Conservation (phyloP, 768 basidiomycete genomes). For the Holtermanniella nyarrowii region DNA sequence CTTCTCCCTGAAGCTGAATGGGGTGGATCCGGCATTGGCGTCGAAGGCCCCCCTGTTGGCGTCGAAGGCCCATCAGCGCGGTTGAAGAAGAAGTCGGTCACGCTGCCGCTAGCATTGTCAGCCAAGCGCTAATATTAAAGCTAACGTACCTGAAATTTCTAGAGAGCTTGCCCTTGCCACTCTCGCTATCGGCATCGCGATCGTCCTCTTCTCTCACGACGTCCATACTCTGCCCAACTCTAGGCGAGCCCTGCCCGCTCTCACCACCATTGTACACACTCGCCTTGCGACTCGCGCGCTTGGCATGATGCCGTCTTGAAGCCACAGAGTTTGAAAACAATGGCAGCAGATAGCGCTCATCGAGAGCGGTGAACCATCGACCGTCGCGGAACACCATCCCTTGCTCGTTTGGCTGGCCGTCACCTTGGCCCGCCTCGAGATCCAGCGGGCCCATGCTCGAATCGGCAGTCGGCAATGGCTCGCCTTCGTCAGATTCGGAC, state of each 20-base stretch:
- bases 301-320: constrained; percentile 30
- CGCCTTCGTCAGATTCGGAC: constrained; percentile 30
- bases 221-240: constrained; percentile 21
- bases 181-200: constrained; percentile 34
- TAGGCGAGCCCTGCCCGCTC: constrained; percentile 21
- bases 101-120: constrained; percentile 27
- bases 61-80: constrained; percentile 17
- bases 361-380: constrained; percentile 91
- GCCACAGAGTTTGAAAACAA: constrained; percentile 50
- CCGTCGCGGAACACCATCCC: constrained; percentile 52
- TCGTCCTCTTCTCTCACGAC: constrained; percentile 18
- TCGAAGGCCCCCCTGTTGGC: background rate
- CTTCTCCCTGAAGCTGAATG: background rate
- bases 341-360: constrained; percentile 87
- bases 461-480: constrained; percentile 29
- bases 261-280: constrained; percentile 23
- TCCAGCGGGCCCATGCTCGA: constrained; percentile 7
- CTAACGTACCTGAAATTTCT: constrained; percentile 35
- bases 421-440: constrained; percentile 8
- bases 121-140: background rate
- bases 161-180: constrained; percentile 35
- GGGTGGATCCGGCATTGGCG: background rate
- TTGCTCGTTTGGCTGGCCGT: constrained; percentile 5
- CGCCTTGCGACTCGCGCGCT: constrained; percentile 17
- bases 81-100: constrained; percentile 41